Conservation (phyloP, 441 rosid species). For the Populus hybrid region DNA sequence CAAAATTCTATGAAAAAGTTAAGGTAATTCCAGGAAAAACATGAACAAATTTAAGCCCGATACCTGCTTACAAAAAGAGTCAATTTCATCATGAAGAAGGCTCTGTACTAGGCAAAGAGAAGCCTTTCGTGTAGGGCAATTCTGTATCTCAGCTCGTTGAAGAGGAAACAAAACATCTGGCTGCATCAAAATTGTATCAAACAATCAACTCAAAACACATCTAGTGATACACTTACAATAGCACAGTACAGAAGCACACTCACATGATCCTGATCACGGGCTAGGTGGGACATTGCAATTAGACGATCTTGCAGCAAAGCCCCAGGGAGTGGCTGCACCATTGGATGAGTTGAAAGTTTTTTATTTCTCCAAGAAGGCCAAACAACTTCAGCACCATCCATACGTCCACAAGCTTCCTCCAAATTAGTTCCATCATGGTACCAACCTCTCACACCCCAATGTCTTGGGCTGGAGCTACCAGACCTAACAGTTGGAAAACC, state of each 20-base stretch:
- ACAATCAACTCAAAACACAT: constrained; percentile 21
- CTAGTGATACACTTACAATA: constrained; percentile 14
- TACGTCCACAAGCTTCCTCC: constrained; percentile 63
- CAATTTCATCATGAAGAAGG: constrained; percentile 81
- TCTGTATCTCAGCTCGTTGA: constrained; percentile 68
- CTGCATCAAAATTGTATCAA: constrained; percentile 45
- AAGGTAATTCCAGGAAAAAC: constrained; percentile 7
- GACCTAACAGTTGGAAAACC: constrained; percentile 97
- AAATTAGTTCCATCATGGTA: constrained; percentile 68
- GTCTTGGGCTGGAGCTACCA: constrained; percentile 99
- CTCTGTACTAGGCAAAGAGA: constrained; percentile 70
- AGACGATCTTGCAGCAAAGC: constrained; percentile 79
- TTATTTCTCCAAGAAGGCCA: constrained; percentile 96
- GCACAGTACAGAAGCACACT: constrained; percentile 25
- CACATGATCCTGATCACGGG: constrained; percentile 96
- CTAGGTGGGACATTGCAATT: constrained; percentile 84
- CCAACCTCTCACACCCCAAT: constrained; percentile 95
- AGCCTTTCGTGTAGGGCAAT: constrained; percentile 50
- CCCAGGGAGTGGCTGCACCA: constrained; percentile 90
- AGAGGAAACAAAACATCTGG: constrained; percentile 87
- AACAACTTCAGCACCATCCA: constrained; percentile 90
- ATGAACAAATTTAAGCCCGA: constrained; percentile 12
- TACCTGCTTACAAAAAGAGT: constrained; percentile 90
- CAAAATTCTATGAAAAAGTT: neutral
- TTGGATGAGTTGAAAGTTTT: constrained; percentile 68